Evolutionary conservation across 192 early-diverging fungal genomes (phyloP), one percentile per base, ranked within the genome.

Genomic region (Rhizophagus clarus): DNA sequence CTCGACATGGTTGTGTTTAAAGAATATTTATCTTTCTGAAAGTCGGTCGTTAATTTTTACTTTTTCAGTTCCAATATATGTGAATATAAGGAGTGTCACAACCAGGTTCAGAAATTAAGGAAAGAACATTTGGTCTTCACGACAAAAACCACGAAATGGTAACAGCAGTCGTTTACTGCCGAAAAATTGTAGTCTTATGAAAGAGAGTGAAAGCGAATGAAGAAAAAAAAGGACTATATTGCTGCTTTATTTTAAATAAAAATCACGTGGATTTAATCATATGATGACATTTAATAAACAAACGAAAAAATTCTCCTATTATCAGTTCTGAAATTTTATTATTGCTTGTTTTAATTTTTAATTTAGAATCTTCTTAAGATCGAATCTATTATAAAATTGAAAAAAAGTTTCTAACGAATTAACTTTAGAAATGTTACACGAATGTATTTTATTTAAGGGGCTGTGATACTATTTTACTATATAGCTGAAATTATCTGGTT

Each of bases 101-200:
- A 68, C 67, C 67, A 68, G 67, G 67, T 68, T 68, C 67, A 68
- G 67, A 68, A 34, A 68, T 68, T 68, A 68, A 68, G 67, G 67
- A 68, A 68, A 68, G 67, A 68, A 68, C 67, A 68, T 68, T 68
- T 68, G 67, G 67, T 56, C 15, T 56, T 56, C 17, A 56, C 49
- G 49, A 56, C 49, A 56, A 56, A 56, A 56, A 45, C 49, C 49
- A 56, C 49, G 49, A 22, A 56, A 56, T 56, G 49, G 49, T 17
- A 56, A 56, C 15, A 56, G 49, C 49, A 56, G 49, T 56, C 49
- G 49, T 56, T 56, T 56, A 56, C 49, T 56, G 49, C 49, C 49
- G 49, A 56, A 17, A 56, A 56, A 56, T 56, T 45, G 49, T 56
- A 56, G 49, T 56, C 17, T 56, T 56, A 56, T 45, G 42, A 45